These are phyloP conservation scores for Rosa persica DNA, from an alignment of 306 rosid species.

Conservation along the genomic window DNA sequence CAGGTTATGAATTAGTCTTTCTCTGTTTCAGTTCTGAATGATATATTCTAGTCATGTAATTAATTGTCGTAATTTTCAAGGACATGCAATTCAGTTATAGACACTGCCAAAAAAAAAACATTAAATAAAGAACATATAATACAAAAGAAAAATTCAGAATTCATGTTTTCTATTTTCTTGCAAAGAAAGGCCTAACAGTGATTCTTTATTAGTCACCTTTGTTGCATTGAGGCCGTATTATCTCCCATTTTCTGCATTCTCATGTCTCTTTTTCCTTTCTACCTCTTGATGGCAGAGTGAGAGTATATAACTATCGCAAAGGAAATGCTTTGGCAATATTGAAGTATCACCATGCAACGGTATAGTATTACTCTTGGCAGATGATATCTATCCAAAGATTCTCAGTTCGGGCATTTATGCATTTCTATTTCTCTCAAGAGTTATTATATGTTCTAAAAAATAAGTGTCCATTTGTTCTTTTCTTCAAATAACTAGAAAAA, in stretches of 20 bases:
- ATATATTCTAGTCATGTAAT: neutral
- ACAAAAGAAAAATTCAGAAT: neutral
- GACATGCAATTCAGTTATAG: neutral
- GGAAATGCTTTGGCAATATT: constrained; percentile 82
- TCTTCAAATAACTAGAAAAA: neutral
- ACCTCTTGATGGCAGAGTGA: constrained; percentile 55
- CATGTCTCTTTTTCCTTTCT: constrained; percentile 16
- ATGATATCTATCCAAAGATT: constrained; percentile 9
- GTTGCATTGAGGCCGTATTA: neutral
- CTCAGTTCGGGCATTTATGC: neutral
- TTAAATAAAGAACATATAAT: neutral
- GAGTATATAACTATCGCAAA: constrained; percentile 77
- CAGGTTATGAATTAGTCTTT: constrained; percentile 50
- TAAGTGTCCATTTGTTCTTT: neutral
- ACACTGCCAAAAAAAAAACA: neutral
- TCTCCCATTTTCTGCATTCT: constrained; percentile 6
- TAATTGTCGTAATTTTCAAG: neutral
- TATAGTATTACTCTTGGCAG: constrained; percentile 33
- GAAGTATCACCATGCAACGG: constrained; percentile 88
- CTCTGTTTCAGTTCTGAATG: neutral
- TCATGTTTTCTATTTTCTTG: neutral
- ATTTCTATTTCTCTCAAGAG: neutral
- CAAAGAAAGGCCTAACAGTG: neutral
- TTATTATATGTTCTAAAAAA: neutral
- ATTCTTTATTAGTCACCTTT: neutral